Evolutionary conservation across 495 filamentous ascomycete genomes (phyloP), one percentile per base, ranked within the genome.

Genomic region (Letharia columbiana): DNA sequence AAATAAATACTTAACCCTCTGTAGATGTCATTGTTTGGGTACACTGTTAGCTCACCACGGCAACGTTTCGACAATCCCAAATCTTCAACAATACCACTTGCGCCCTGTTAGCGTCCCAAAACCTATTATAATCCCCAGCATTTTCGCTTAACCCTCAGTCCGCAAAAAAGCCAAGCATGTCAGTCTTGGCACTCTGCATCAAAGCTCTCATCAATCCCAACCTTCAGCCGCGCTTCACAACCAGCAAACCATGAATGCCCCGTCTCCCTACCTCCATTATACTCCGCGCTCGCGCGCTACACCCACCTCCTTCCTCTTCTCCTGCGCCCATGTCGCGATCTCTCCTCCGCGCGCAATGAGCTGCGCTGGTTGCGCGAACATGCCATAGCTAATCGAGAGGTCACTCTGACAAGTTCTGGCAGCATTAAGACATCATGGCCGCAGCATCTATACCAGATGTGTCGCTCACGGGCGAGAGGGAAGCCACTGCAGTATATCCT

Each of bases 401-500:
- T 40, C 37, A 8, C 57, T 23, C 12, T 28, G 20, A 3, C 10
- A 57, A 5, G 11, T 45, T 4, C 20, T 2, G 33, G 37, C 42
- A 10, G 8, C 18, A 56, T 57, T 11, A 39, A 20, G 12, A 31
- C 33, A 23, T 70, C 68, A 70, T 77, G 76, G 77, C 73, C 61
- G 49, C 70, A 50, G 20, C 70, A 73, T 6, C 72, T 89, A 0
- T 71, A 71, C 42, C 68, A 73, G 1, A 79, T 89, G 64, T 91
- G 87, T 64, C 64, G 73, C 17, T 71, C 81, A 45, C 81, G 94
- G 49, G 80, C 83, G 4, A 74, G 67, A 39, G 92, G 92, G 2
- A 76, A 82, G 47, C 94, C 94, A 0, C 77, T 98, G 10, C 94
- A 98, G 72, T 98, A 97, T 71, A 83, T 97, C 15, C 79, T 98